Evolutionary conservation across 1,139 yeast genomes (phyloP).

Genomic region (Arxiozyma bovina): DNA sequence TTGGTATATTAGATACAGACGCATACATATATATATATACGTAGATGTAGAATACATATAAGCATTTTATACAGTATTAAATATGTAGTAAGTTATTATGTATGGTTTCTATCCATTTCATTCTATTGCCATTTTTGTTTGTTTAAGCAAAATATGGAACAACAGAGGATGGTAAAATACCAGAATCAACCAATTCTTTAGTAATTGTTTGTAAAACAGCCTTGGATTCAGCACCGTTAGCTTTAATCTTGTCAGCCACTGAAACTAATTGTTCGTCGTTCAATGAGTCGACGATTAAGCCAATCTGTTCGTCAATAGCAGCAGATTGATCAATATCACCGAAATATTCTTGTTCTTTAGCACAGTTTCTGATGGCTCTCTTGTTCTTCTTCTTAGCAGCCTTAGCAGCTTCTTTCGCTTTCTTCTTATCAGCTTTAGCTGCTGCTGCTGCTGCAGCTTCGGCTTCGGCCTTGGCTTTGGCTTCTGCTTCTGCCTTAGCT

Average conservation of each 20-base stretch:
- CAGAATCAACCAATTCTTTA: constrained; percentile 36
- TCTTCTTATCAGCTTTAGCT: constrained; percentile 64
- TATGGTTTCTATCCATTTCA: background rate
- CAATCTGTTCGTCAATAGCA: constrained; percentile 71
- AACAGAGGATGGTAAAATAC: constrained; percentile 37
- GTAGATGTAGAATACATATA: background rate
- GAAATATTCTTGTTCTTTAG: constrained; percentile 78
- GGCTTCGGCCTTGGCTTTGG: constrained; percentile 68
- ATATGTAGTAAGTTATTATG: too few species aligned
- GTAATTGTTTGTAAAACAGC: constrained; percentile 44
- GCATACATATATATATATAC: too few species aligned
- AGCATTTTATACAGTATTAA: background rate
- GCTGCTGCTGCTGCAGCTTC: constrained; percentile 51
- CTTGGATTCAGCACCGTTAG: constrained; percentile 39
- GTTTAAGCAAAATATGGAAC: constrained; percentile 34
- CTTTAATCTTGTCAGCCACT: constrained; percentile 52
- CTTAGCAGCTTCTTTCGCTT: constrained; percentile 95
- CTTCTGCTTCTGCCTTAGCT: constrained; percentile 81
- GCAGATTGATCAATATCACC: constrained; percentile 63
- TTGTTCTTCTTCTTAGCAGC: constrained; percentile 95
- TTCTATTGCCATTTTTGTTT: background rate
- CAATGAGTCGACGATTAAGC: constrained; percentile 64
- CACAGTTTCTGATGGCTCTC: constrained; percentile 78
- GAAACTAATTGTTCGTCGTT: constrained; percentile 67
- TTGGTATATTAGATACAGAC: background rate